Conservation (phyloP, 2,329 filamentous ascomycete genomes). For the Botryosphaeria dothidea region DNA sequence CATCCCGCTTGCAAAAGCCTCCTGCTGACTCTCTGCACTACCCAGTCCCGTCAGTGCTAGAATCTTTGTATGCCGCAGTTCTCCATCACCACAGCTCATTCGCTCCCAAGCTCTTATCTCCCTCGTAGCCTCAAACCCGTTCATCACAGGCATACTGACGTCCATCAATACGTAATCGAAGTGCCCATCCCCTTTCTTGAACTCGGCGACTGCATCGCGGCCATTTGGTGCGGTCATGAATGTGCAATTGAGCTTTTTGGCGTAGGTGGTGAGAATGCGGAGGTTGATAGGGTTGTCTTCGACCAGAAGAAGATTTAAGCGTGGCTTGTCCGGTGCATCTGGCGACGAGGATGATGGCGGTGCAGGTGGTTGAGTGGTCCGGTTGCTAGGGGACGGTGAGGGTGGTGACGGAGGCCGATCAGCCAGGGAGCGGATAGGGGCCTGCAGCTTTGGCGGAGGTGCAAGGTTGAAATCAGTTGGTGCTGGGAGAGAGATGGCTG, state of each 20-base stretch:
- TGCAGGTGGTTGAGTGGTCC: background rate
- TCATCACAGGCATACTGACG: constrained; percentile 49
- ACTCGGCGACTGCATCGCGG: constrained; percentile 42
- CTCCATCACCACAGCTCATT: background rate
- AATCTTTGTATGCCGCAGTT: constrained; percentile 31
- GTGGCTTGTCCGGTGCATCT: background rate
- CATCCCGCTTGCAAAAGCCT: constrained; percentile 45
- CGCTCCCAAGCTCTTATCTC: constrained; percentile 40
- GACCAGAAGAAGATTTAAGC: constrained; percentile 17
- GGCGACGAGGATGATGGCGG: background rate
- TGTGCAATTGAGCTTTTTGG: constrained; percentile 28
- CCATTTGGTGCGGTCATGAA: constrained; percentile 38
- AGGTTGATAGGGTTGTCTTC: constrained; percentile 38
- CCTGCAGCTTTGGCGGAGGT: background rate
- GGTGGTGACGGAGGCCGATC: background rate
- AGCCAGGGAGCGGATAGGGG: background rate
- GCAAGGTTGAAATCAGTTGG: background rate
- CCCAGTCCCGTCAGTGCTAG: constrained; percentile 49
- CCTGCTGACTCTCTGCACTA: constrained; percentile 44
- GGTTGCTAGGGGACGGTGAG: background rate
- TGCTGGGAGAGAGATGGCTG: background rate
- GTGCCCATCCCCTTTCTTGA: constrained; percentile 19
- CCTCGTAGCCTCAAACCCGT: constrained; percentile 47
- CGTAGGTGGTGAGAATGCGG: constrained; percentile 55
- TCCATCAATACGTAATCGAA: constrained; percentile 49